Conservation (phyloP, 495 filamentous ascomycete species). For the Lasiosphaeriaceae sp. region DNA sequence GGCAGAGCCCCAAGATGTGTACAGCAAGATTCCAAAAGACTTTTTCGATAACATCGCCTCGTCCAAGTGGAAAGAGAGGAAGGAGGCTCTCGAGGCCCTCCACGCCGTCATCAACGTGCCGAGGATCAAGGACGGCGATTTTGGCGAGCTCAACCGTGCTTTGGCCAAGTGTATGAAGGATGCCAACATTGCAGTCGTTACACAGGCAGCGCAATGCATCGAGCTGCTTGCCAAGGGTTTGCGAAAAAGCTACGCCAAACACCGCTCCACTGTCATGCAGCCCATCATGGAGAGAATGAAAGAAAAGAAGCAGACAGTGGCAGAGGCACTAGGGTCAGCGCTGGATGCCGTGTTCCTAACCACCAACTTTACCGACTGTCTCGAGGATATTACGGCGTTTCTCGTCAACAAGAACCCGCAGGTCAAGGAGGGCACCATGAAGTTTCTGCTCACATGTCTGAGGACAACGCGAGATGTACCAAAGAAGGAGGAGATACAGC, state of each 20-base stretch:
- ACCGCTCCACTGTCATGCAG: slow-evolving; percentile 71
- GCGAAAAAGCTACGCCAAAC: slow-evolving; percentile 71
- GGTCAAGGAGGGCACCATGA: slow-evolving; percentile 90
- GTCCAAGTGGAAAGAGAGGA: slow-evolving; percentile 97
- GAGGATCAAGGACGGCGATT: slow-evolving; percentile 86
- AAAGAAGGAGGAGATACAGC: slow-evolving; percentile 73
- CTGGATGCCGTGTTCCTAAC: slow-evolving; percentile 82
- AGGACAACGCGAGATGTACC: slow-evolving; percentile 80
- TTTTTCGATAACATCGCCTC: slow-evolving; percentile 79
- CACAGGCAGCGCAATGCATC: slow-evolving; percentile 88
- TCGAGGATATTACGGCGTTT: slow-evolving; percentile 84
- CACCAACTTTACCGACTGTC: slow-evolving; percentile 73
- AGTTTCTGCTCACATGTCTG: slow-evolving; percentile 84
- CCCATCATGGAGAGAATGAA: slow-evolving; percentile 94
- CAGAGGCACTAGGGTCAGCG: slow-evolving; percentile 80
- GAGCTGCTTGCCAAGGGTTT: slow-evolving; percentile 89
- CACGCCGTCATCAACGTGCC: slow-evolving; percentile 76
- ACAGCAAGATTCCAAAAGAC: slow-evolving; percentile 76
- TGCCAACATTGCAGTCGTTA: slow-evolving; percentile 93
- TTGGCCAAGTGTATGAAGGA: slow-evolving; percentile 98
- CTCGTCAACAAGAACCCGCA: slow-evolving; percentile 94
- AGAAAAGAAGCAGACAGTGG: slow-evolving; percentile 89
- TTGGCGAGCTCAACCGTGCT: slow-evolving; percentile 72
- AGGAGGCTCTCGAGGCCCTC: slow-evolving; percentile 86
- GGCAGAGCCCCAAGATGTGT: slow-evolving; percentile 82